Evolutionary conservation across 129 eudicot species (phyloP).

Genomic region (Pseudognaphalium luteoalbum): DNA sequence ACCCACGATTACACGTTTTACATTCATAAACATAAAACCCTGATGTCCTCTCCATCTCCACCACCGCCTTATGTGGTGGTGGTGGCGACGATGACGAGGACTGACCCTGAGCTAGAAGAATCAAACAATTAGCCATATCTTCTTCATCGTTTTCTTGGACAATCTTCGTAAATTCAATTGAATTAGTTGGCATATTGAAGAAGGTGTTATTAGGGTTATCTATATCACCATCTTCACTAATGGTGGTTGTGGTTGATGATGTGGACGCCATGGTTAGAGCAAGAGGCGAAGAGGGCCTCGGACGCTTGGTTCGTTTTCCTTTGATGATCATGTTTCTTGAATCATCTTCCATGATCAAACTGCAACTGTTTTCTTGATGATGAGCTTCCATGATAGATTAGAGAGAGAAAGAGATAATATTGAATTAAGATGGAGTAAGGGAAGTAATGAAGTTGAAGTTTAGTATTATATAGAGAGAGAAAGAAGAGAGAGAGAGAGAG

Average conservation of each 20-base stretch:
- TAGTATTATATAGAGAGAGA: constrained; percentile 32
- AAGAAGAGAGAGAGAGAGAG: constrained; percentile 1
- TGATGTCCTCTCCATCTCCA: background rate
- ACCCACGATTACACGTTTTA: constrained; percentile 70
- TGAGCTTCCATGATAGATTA: constrained; percentile 40
- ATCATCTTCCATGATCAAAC: constrained; percentile 34
- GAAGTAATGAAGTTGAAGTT: constrained; percentile 26
- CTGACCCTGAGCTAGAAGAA: constrained; percentile 70
- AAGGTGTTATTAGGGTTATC: constrained; percentile 28
- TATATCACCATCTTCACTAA: constrained; percentile 19
- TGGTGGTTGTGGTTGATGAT: constrained; percentile 25
- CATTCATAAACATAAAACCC: constrained; percentile 52
- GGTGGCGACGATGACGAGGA: constrained; percentile 9
- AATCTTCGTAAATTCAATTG: constrained; percentile 38
- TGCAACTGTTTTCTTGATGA: constrained; percentile 34
- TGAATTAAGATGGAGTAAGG: constrained; percentile 19
- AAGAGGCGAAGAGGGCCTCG: constrained; percentile 50
- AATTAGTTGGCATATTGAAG: constrained; percentile 26
- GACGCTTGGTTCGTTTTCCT: constrained; percentile 72
- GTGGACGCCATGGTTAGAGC: constrained; percentile 58
- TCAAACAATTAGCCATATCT: constrained; percentile 87
- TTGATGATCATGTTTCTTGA: constrained; percentile 41
- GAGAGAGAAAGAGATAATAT: constrained; percentile 27
- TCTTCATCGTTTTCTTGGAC: constrained; percentile 66
- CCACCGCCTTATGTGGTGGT: constrained; percentile 4